Base-by-base conservation (phyloP, 371 early-diverging fungal species). In the Dichotomocladium elegans region DNA sequence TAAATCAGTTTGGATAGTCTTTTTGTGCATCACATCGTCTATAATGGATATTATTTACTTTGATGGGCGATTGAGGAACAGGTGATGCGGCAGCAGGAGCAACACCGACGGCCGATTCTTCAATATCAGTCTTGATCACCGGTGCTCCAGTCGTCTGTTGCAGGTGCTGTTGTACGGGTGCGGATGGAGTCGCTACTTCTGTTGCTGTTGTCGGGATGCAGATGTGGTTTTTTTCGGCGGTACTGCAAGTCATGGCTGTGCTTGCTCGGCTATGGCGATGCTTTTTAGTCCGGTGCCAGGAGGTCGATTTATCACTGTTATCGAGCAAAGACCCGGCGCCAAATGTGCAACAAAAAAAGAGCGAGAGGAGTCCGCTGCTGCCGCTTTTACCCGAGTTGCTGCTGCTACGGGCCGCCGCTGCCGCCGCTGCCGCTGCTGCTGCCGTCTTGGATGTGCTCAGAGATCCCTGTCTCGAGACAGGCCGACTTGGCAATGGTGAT, bases 281-380 rank as follows among this genome's bases (percentile, higher is more conserved):
- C 10, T 51, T 41, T 15, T 47, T 31, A 19, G 51, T 47, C 3
- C 22, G n/a, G 14, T 48, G 44, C 15, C 28, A 26, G 21, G 33
- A 15, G 12, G 53, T 8, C 24, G 53, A 44, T 44, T 47, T 55
- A 25, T 55, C 56, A 26, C 56, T 34, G 43, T 44, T 55, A 26
- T 55, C 56, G 19, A 47, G 56, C 22, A 55, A 48, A 5, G 56
- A 41, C 28, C 49, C 49, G 5, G 59, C 59, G 4, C 59, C 59
- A 28, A 45, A 43, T 15, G 62, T 53, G 35, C 62, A 61, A 31
- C 62, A 61, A 17, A 61, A 37, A 40, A 61, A 21, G 21, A 61
- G 28, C 15, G 62, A 61, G 30, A 61, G 31, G 28, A 61, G 57
- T 11, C 60, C 51, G 37, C 60, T 47, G 19, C 47, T 54, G 10